phyloP scores from a whole-genome alignment of 2,329 filamentous ascomycete genomes.

The Chaetomium sp. region DNA sequence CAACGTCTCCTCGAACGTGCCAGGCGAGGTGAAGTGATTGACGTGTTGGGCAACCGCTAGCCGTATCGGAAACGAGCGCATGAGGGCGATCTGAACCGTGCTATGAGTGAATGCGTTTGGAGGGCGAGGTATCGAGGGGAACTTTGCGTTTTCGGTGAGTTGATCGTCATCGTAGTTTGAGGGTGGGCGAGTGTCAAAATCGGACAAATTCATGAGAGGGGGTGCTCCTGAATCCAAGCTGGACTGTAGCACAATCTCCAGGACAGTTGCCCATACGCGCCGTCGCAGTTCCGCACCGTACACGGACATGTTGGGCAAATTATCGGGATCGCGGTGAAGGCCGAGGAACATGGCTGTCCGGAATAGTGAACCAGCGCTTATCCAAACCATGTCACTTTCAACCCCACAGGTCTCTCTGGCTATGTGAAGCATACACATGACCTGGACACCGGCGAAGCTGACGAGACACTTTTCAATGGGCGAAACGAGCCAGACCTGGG shows the following conservation, averaged over 20 bases:
- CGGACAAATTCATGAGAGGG: slow-evolving; percentile 38
- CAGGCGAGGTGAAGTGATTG: slow-evolving; percentile 39
- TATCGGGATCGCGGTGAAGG: slow-evolving; percentile 49
- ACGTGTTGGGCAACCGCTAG: slow-evolving; percentile 39
- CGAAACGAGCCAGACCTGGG: slow-evolving; percentile 43
- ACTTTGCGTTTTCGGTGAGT: slow-evolving; percentile 33
- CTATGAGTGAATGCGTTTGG: slow-evolving; percentile 38
- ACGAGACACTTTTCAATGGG: slow-evolving; percentile 44
- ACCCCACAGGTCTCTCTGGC: slow-evolving; percentile 43
- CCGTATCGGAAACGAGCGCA: slow-evolving; percentile 38
- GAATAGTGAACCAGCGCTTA: slow-evolving; percentile 43
- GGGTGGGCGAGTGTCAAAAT: slow-evolving; percentile 46
- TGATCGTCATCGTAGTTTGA: slow-evolving; percentile 47
- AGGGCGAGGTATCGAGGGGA: slow-evolving; percentile 19
- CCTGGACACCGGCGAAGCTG: slow-evolving; percentile 44
- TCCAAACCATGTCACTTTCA: slow-evolving; percentile 47
- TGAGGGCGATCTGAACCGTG: slow-evolving; percentile 42
- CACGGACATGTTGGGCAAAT: slow-evolving; percentile 41
- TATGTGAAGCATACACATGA: slow-evolving; percentile 44
- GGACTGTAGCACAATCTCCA: slow-evolving; percentile 48
- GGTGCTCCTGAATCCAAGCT: slow-evolving; percentile 46
- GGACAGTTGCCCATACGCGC: slow-evolving; percentile 49
- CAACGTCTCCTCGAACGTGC: slow-evolving; percentile 43
- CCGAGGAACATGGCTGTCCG: slow-evolving; percentile 52
- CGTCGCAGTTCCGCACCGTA: slow-evolving; percentile 48